A percentile compares a stretch with the other conserved stretches of the same genome.
Evolutionary conservation across 805 yeast genomes (phyloP).

Genomic region (Ogataea zsoltii): DNA sequence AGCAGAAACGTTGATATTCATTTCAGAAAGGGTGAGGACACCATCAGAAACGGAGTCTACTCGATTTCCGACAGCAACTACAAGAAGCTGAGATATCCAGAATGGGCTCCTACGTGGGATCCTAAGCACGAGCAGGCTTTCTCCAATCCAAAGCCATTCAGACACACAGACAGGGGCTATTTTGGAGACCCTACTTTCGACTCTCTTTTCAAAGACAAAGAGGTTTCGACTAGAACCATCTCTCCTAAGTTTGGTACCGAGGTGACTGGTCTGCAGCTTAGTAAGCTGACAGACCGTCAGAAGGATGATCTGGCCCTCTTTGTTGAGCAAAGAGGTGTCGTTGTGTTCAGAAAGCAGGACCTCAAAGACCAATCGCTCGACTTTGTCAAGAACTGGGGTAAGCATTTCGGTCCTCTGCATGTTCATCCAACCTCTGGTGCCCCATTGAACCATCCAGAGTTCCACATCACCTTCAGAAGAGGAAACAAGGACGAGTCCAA

Average conservation of each 20-base stretch:
- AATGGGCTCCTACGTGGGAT: constrained; percentile 69
- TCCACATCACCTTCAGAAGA: constrained; percentile 61
- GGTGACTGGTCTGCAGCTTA: constrained; percentile 58
- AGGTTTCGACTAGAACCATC: constrained; percentile 39
- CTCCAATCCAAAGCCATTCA: constrained; percentile 45
- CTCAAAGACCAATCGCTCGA: constrained; percentile 54
- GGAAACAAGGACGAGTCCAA: constrained; percentile 41
- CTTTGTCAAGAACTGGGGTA: constrained; percentile 52
- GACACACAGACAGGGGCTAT: constrained; percentile 62
- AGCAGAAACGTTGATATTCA: constrained; percentile 39
- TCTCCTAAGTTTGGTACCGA: constrained; percentile 75
- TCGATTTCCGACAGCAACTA: constrained; percentile 43
- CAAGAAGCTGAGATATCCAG: constrained; percentile 44
- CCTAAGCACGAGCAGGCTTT: constrained; percentile 49
- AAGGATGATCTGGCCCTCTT: constrained; percentile 70
- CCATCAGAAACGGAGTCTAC: constrained; percentile 50
- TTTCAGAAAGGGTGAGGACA: constrained; percentile 52
- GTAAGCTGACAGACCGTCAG: constrained; percentile 50
- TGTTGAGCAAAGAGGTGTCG: constrained; percentile 71
- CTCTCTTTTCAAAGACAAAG: constrained; percentile 41
- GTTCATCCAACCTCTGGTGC: constrained; percentile 77
- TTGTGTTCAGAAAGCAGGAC: constrained; percentile 66
- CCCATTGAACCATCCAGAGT: constrained; percentile 56
- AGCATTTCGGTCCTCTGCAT: constrained; percentile 69
- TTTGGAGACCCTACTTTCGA: constrained; percentile 61